A percentile compares a stretch with the other conserved stretches of the same genome.
phyloP scores from a whole-genome alignment of 228 moss, liverwort and hornwort genomes.

The Sphagnum fallax region DNA sequence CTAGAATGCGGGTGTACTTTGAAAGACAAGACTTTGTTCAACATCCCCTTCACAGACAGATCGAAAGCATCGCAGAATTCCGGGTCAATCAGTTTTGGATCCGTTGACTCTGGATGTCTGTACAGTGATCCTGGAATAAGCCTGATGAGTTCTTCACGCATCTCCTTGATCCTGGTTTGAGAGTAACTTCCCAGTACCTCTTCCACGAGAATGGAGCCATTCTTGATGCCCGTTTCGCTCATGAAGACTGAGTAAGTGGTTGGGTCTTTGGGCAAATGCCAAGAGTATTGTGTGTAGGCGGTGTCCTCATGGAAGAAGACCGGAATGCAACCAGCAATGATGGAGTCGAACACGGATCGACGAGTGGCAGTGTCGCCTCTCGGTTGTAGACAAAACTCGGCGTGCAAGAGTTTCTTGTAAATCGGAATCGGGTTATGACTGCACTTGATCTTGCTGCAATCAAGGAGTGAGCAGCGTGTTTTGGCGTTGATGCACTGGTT shows the following conservation, averaged over 20 bases:
- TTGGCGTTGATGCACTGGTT: slow-evolving; percentile 50
- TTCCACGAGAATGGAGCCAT: slow-evolving; percentile 32
- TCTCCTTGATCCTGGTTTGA: slow-evolving; percentile 22
- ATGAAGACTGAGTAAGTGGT: slow-evolving; percentile 67
- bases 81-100: slow-evolving; percentile 13
- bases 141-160: slow-evolving; percentile 45
- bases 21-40: too few species aligned
- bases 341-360: slow-evolving; percentile 69
- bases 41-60: slow-evolving; percentile 38
- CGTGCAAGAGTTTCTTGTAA: slow-evolving; percentile 44
- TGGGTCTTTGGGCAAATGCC: slow-evolving; percentile 63
- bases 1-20: too few species aligned
- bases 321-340: slow-evolving; percentile 79
- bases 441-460: slow-evolving; percentile 63
- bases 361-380: slow-evolving; percentile 69
- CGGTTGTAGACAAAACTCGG: slow-evolving; percentile 74
- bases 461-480: slow-evolving; percentile 38
- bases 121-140: slow-evolving; percentile 55
- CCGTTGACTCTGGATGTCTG: slow-evolving; percentile 17
- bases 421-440: slow-evolving; percentile 72
- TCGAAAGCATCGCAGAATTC: slow-evolving; percentile 31
- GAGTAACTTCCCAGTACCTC: slow-evolving; percentile 36
- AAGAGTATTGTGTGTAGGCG: slow-evolving; percentile 59
- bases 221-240: slow-evolving; percentile 42
- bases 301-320: slow-evolving; percentile 70